Evolutionary conservation across 371 early-diverging fungal species (phyloP).

Genomic region (Apophysomyces trapeziformis): DNA sequence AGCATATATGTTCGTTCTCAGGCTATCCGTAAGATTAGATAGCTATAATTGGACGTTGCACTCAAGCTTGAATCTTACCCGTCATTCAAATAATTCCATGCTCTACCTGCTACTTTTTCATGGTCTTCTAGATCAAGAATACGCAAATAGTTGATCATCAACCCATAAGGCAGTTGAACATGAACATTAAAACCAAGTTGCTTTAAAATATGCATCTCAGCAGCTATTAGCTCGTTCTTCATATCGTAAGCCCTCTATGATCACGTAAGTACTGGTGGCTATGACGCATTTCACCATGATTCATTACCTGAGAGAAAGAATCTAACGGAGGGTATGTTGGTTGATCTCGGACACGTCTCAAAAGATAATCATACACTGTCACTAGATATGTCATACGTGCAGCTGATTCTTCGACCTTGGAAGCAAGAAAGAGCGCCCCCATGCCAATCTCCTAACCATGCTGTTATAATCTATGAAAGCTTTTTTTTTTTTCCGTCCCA

Average conservation of each 20-base stretch:
- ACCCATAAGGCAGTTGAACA: conserved; percentile 92
- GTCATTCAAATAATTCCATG: conserved; percentile 94
- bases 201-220: conserved; percentile 88
- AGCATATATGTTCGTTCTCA: conserved; percentile 81
- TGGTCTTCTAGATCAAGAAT: conserved; percentile 79
- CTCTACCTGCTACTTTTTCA: conserved; percentile 72
- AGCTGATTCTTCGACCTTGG: conserved; percentile 90
- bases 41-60: not conserved
- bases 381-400: conserved; percentile 77
- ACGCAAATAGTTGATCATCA: conserved; percentile 92
- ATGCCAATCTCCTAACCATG: conserved; percentile 73
- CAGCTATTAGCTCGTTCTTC: conserved; percentile 76
- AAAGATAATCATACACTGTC: conserved; percentile 75
- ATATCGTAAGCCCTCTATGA: conserved; percentile 69
- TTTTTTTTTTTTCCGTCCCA: no score
- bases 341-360: conserved; percentile 58
- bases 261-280: not conserved
- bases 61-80: conserved; percentile 43
- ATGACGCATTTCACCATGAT: not conserved
- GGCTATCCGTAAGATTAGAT: conserved; percentile 41
- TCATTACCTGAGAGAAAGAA: conserved; percentile 60
- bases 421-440: conserved; percentile 87
- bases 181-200: conserved; percentile 93
- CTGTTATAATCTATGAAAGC: not conserved
- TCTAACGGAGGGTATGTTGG: conserved; percentile 60